Percentiles rank a stretch among this genome's conserved stretches.
These are phyloP conservation scores for Stachybotrys echinatus DNA, from an alignment of 2,329 filamentous ascomycete species.

Conservation along the genomic window DNA sequence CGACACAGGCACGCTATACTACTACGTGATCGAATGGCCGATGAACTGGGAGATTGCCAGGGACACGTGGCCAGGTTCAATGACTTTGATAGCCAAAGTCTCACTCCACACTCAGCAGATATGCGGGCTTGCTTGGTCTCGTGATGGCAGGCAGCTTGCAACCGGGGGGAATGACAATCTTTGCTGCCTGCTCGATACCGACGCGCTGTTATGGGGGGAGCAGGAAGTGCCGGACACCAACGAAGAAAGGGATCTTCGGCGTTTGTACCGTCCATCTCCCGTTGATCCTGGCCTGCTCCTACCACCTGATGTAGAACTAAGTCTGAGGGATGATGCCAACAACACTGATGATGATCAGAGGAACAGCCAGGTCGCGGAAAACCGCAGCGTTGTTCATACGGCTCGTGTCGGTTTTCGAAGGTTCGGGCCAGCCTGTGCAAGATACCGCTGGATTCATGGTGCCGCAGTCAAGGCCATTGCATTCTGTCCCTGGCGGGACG, in stretches of 20 bases:
- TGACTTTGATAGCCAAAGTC: constrained; percentile 73
- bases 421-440: constrained; percentile 52
- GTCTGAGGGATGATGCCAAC: no score
- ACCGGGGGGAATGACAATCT: constrained; percentile 91
- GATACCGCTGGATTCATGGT: constrained; percentile 70
- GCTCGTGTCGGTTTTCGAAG: constrained; percentile 32
- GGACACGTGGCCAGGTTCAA: constrained; percentile 69
- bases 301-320: no score
- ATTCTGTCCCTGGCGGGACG: constrained; percentile 90
- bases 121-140: constrained; percentile 87
- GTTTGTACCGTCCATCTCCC: no score
- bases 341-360: no score
- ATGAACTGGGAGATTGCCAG: constrained; percentile 54
- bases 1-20: constrained; percentile 75
- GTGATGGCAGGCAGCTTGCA: constrained; percentile 69
- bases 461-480: constrained; percentile 96
- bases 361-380: constrained; percentile 19
- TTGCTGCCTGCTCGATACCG: constrained; percentile 74
- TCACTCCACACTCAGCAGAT: constrained; percentile 81
- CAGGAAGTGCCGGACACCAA: neutral
- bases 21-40: constrained; percentile 88
- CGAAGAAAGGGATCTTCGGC: neutral
- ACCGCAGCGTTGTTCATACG: constrained; percentile 14
- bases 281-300: no score
- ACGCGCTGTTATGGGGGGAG: constrained; percentile 41